These are phyloP conservation scores for Coemansia sp. DNA, from an alignment of 192 early-diverging fungal genomes.

Conservation along the genomic window DNA sequence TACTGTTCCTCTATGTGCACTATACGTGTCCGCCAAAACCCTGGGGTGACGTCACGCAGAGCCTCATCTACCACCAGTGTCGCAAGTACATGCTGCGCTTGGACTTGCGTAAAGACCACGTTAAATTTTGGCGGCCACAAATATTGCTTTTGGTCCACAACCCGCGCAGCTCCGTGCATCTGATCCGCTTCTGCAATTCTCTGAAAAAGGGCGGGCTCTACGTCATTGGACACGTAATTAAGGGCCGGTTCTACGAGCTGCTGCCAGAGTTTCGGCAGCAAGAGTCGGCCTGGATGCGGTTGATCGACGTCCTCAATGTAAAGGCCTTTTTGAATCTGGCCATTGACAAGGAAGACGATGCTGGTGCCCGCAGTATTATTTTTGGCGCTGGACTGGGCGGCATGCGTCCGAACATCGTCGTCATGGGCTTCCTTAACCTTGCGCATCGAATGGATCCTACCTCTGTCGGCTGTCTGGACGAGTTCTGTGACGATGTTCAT, in stretches of 20 bases:
- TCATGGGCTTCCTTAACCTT: conserved; percentile 62
- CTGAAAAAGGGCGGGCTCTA: conserved; percentile 74
- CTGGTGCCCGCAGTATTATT: conserved; percentile 62
- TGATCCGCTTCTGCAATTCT: conserved; percentile 70
- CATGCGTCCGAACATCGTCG: conserved; percentile 70
- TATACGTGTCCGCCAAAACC: conserved; percentile 67
- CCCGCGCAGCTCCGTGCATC: conserved; percentile 58
- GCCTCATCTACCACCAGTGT: conserved; percentile 73
- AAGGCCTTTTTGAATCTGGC: conserved; percentile 69
- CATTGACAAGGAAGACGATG: conserved; percentile 54
- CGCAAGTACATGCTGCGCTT: conserved; percentile 70
- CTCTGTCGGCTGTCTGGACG: background rate
- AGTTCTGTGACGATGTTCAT: background rate
- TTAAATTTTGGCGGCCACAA: conserved; percentile 76
- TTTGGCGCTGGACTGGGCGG: conserved; percentile 68
- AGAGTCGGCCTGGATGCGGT: conserved; percentile 63
- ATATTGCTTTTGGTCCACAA: conserved; percentile 68
- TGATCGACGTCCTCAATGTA: conserved; percentile 61
- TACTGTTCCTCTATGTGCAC: conserved; percentile 68
- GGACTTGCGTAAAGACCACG: conserved; percentile 66
- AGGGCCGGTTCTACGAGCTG: conserved; percentile 57
- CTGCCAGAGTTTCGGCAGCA: conserved; percentile 58
- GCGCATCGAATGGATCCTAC: background rate
- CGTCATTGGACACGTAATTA: conserved; percentile 66
- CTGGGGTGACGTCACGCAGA: conserved; percentile 74